A percentile compares a stretch with the other conserved stretches of the same genome.
Conservation (phyloP, 2,329 filamentous ascomycete species). For the Arthroderma sp. region DNA sequence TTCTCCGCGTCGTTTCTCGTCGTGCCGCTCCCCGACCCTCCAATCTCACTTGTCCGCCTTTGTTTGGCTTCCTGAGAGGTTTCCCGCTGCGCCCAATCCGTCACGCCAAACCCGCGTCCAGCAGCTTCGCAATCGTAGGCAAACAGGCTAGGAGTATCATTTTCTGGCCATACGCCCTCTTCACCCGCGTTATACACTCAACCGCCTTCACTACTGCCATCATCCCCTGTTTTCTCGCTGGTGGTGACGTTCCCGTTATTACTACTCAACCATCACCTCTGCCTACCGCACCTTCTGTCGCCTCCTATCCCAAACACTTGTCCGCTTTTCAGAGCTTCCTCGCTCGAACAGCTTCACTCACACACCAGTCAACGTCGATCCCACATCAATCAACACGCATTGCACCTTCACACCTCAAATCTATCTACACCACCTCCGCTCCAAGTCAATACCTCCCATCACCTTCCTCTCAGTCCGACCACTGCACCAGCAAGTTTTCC, state of each 20-base stretch:
- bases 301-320: slow-evolving; percentile 11
- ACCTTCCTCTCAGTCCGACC: slow-evolving; percentile 28
- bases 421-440: slow-evolving; percentile 10
- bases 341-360: slow-evolving; percentile 16
- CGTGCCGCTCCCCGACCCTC: no score
- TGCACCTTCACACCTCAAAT: slow-evolving; percentile 16
- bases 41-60: not conserved
- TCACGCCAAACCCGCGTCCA: not conserved
- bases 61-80: slow-evolving; percentile 3
- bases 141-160: not conserved
- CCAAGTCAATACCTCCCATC: slow-evolving; percentile 25
- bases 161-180: not conserved
- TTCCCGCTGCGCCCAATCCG: not conserved
- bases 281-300: slow-evolving; percentile 8
- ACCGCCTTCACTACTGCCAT: not conserved
- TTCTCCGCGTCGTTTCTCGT: slow-evolving; percentile 5
- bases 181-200: not conserved
- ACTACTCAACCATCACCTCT: slow-evolving; percentile 21
- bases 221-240: not conserved
- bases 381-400: slow-evolving; percentile 7
- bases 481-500: slow-evolving; percentile 82
- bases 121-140: slow-evolving; percentile 3
- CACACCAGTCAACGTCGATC: slow-evolving; percentile 4
- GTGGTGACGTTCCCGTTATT: slow-evolving; percentile 7
- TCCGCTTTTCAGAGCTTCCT: slow-evolving; percentile 26